Evolutionary conservation across 106 monocot species (phyloP).

Genomic region (Cymbidium sinense): DNA sequence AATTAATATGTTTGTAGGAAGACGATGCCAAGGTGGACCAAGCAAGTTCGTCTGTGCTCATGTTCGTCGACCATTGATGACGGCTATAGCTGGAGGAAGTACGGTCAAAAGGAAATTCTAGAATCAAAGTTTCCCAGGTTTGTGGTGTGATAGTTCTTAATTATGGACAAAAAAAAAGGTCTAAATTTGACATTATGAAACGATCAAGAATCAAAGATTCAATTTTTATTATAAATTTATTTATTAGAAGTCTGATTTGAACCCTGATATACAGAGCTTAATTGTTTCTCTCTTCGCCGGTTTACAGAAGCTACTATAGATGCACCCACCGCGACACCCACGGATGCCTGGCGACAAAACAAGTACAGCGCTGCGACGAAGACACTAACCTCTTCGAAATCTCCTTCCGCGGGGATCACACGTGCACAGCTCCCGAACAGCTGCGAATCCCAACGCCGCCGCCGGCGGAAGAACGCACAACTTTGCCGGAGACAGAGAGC

Average conservation of each 20-base stretch:
- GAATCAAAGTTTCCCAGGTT: constrained; percentile 19
- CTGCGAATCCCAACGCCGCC: not conserved
- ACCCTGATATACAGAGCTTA: not conserved
- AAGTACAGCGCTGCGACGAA: constrained; percentile 48
- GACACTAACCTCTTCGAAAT: constrained; percentile 43
- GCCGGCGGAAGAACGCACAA: not conserved
- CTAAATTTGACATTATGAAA: not conserved
- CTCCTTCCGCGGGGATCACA: constrained; percentile 43
- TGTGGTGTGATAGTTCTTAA: no score
- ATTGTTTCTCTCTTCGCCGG: not conserved
- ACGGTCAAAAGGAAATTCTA: constrained; percentile 23
- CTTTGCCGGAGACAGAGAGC: not conserved
- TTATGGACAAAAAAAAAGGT: no score
- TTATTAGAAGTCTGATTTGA: not conserved
- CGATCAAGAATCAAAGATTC: not conserved
- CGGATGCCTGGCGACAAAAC: constrained; percentile 57
- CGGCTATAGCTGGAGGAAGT: no score
- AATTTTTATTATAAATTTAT: not conserved
- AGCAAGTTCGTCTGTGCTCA: constrained; percentile 12
- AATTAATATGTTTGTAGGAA: not conserved
- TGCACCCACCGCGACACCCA: constrained; percentile 48
- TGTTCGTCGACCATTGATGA: constrained; percentile 5
- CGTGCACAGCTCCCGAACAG: constrained; percentile 4
- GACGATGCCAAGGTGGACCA: constrained; percentile 12
- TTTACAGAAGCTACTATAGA: constrained; percentile 54